Conservation (phyloP, 345 rosid species). For the Noccaea caerulescens region DNA sequence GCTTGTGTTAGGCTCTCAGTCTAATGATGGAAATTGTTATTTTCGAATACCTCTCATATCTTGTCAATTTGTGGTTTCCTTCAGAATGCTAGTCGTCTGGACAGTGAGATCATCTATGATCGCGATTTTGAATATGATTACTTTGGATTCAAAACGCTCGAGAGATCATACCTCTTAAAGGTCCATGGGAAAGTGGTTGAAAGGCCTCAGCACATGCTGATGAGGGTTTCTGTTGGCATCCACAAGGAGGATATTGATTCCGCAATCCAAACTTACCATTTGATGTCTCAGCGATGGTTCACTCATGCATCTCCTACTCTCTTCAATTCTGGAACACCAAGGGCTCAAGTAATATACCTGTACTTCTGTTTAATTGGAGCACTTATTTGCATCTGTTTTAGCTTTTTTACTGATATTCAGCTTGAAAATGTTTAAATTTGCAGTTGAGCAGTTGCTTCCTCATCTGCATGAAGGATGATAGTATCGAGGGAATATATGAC, state of each 20-base stretch:
- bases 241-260: slow-evolving; percentile 86
- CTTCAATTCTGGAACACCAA: slow-evolving; percentile 89
- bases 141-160: slow-evolving; percentile 93
- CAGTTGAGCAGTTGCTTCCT: slow-evolving; percentile 94
- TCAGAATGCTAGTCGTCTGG: slow-evolving; percentile 78
- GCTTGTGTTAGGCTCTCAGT: neutral
- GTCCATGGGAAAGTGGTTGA: slow-evolving; percentile 84
- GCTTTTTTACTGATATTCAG: neutral
- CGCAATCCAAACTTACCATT: slow-evolving; percentile 72
- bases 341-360: slow-evolving; percentile 60
- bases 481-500: slow-evolving; percentile 94
- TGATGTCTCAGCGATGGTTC: slow-evolving; percentile 97
- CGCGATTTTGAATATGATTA: slow-evolving; percentile 92
- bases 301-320: slow-evolving; percentile 97
- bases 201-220: slow-evolving; percentile 94
- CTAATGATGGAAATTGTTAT: too few species aligned
- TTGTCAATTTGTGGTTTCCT: neutral
- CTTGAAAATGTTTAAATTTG: slow-evolving; percentile 16
- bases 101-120: slow-evolving; percentile 92
- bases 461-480: slow-evolving; percentile 93
- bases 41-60: neutral
- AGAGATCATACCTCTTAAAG: slow-evolving; percentile 86
- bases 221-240: slow-evolving; percentile 95
- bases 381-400: too few species aligned
- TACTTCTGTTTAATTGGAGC: neutral